Evolutionary conservation across 352 stramenopile species (phyloP), one percentile per base, ranked within the genome.

Genomic region (Pythium dissimile): DNA sequence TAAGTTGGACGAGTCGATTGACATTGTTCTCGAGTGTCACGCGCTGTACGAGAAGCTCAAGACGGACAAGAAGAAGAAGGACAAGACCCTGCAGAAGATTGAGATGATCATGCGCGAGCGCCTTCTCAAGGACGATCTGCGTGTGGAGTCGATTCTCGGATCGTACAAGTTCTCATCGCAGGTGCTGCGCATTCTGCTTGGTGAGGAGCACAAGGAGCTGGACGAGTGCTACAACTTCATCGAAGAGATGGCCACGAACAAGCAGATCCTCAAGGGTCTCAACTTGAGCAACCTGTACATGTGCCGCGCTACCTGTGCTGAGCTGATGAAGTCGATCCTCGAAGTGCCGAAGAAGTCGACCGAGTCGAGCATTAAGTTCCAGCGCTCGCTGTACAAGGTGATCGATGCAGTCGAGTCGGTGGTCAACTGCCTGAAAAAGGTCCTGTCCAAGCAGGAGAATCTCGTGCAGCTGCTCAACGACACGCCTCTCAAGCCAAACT

Each of bases 91-190:
- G 21, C 83, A 95, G 56, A 95, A 93, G 68, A 86, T 95, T 34
- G 85, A 93, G 46, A 89, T 72, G 16, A 86, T 77, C 11, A 95
- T 95, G 85, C 81, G 79, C 16, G 83, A 91, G 24, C 81, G 85
- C 55, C 66, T 95, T 18, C 70, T 88, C 2, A 95, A 95, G 68
- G 85, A 95, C 38, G 82, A 95, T 46, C 39, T 95, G 61, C 83
- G 85, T 43, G 62, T 95, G 9, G 81, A 95, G 52, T 88, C 83
- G 7, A 74, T 92, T 59, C 46, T 93, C 13, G 85, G 85, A 0
- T 93, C 83, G 18, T 95, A 93, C 74, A 92, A 92, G 59, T 95
- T 95, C 58, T 87, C 83, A 0, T 95, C 85, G 0, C 85, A 95
- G 42, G 81, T 86, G 31, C 59, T 95, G 47, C 80, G 76, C 9